Evolutionary conservation across 257 asterid species (phyloP).

Genomic region (Solanum clarkiae): DNA sequence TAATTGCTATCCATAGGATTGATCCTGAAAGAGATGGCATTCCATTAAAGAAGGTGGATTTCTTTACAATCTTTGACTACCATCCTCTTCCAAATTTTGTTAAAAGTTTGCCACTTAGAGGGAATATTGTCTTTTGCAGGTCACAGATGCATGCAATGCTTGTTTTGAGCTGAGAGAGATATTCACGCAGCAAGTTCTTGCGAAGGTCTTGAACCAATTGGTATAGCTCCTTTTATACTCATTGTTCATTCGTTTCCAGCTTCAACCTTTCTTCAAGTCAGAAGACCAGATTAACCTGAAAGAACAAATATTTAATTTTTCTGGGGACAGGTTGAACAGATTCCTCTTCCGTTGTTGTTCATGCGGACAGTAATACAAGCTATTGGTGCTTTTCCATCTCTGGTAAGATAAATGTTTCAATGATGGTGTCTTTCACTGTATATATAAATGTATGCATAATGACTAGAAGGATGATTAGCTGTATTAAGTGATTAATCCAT

Average conservation of each 20-base stretch:
- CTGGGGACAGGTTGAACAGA: constrained; percentile 90
- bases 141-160: constrained; percentile 96
- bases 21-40: constrained; percentile 88
- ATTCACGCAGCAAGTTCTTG: constrained; percentile 90
- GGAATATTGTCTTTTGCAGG: constrained; percentile 35
- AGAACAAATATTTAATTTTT: not conserved
- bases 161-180: constrained; percentile 85
- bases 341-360: constrained; percentile 86
- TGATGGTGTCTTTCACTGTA: not conserved
- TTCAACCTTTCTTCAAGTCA: not conserved
- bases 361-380: constrained; percentile 99
- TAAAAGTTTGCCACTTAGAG: constrained; percentile 7
- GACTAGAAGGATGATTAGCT: not conserved
- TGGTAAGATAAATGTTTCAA: constrained; percentile 39
- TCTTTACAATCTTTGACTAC: not conserved
- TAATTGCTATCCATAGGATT: constrained; percentile 88
- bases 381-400: constrained; percentile 83
- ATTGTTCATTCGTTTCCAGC: not conserved
- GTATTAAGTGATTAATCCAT: not conserved
- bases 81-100: not conserved
- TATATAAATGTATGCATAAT: not conserved
- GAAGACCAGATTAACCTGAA: not conserved
- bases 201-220: constrained; percentile 95
- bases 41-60: constrained; percentile 78
- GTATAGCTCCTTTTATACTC: constrained; percentile 26